A percentile compares a stretch with the other conserved stretches of the same genome.
These are phyloP conservation scores for Heterobasidion annosum DNA, from an alignment of 1,284 basidiomycete species.

Conservation along the genomic window DNA sequence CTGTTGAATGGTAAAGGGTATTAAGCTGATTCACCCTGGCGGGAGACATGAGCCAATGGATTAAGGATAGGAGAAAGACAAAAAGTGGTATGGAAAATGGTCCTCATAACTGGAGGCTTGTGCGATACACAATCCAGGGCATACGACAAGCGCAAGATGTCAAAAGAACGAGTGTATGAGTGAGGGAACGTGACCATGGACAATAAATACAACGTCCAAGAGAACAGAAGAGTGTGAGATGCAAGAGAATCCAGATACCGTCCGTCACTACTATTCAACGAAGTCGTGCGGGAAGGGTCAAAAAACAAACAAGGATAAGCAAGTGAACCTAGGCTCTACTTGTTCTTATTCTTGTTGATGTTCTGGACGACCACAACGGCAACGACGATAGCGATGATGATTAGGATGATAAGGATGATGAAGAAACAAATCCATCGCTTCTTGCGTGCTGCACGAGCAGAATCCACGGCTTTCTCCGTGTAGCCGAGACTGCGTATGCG, in stretches of 20 bases:
- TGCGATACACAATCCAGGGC: not conserved
- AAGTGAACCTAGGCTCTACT: not conserved
- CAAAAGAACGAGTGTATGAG: not conserved
- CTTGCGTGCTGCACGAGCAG: constrained; percentile 84
- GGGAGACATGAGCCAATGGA: not conserved
- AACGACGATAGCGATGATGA: constrained; percentile 55
- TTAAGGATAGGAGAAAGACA: not conserved
- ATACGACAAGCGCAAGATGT: not conserved
- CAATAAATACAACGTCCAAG: not conserved
- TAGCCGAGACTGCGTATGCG: constrained; percentile 51
- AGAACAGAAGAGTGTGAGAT: not conserved
- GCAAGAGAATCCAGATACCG: not conserved
- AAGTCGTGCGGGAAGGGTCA: not conserved
- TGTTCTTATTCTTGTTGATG: not conserved
- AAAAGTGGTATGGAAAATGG: not conserved
- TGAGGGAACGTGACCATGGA: not conserved
- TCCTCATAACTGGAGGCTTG: not conserved
- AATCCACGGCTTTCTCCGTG: constrained; percentile 79
- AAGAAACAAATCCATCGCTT: constrained; percentile 93
- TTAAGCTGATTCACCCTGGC: not conserved
- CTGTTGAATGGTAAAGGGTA: not conserved
- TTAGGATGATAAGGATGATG: constrained; percentile 44
- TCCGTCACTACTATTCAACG: not conserved
- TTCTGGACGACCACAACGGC: constrained; percentile 36
- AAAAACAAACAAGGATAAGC: too few relatives aligned